Percentiles rank a stretch among this genome's conserved stretches.
Conservation (phyloP, 1,139 yeast genomes). For the Pichia sp. region DNA sequence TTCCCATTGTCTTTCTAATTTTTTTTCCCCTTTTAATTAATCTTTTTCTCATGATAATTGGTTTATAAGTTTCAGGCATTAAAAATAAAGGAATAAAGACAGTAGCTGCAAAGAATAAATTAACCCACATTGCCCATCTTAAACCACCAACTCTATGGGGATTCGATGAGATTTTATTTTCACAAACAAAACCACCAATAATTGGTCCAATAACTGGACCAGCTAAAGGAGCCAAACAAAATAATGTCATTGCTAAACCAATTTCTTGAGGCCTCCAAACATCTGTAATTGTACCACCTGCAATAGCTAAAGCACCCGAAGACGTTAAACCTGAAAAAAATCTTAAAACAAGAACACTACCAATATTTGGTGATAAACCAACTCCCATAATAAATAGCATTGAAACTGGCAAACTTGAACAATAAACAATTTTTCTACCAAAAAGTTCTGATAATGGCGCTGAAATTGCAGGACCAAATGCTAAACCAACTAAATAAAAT, state of each 20-base stretch:
- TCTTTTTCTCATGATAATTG: constrained; percentile 48
- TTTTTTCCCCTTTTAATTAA: constrained; percentile 54
- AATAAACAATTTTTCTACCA: constrained; percentile 63
- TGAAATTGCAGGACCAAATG: constrained; percentile 67
- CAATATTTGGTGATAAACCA: constrained; percentile 54
- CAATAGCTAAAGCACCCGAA: constrained; percentile 80
- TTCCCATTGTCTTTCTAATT: constrained; percentile 31
- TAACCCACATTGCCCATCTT: constrained; percentile 78
- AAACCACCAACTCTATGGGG: constrained; percentile 38
- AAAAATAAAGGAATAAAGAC: constrained; percentile 49
- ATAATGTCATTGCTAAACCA: constrained; percentile 65
- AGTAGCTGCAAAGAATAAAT: constrained; percentile 65
- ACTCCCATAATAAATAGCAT: constrained; percentile 76
- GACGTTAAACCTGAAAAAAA: constrained; percentile 77
- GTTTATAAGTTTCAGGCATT: constrained; percentile 69
- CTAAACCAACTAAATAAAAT: constrained; percentile 63
- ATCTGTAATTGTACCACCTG: constrained; percentile 82
- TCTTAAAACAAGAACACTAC: constrained; percentile 58
- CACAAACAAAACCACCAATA: constrained; percentile 73
- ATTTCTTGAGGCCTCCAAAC: constrained; percentile 60
- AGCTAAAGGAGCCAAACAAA: constrained; percentile 64
- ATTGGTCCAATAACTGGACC: constrained; percentile 84
- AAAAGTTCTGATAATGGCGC: constrained; percentile 74
- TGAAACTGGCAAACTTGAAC: constrained; percentile 54
- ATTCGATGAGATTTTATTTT: constrained; percentile 34